Evolutionary conservation across 225 moss, liverwort and hornwort genomes (phyloP), one percentile per base, ranked within the genome.

Genomic region (Rhytidiadelphus loreus): DNA sequence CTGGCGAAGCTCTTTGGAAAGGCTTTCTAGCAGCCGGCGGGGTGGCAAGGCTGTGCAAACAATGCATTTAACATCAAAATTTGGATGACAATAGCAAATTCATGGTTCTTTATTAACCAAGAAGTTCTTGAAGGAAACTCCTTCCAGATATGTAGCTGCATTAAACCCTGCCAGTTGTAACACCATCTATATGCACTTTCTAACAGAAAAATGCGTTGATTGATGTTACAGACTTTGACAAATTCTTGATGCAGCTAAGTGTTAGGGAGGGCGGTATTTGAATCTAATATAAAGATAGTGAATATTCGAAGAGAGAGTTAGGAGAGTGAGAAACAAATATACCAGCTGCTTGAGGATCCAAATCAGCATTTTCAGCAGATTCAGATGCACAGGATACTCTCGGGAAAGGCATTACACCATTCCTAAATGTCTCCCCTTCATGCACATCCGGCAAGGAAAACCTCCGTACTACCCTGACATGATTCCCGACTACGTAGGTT

Each of bases 341-440:
- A 93, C 93, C 92, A 77, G 93, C 93, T 62, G 93, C 89, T 93
- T 92, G 88, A 80, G 92, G 92, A 88, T 94, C 93, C 85, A 94
- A 91, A 88, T 94, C 91, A 41, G 93, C 91, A 72, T 92, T 87
- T 61, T 93, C 93, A 46, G 92, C 93, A 73, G 92, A 93, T 83
- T 91, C 88, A 63, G 91, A 83, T 73, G 94, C 94, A 89, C 91
- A 91, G 19, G 94, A 94, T 63, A 94, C 94, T 90, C 94, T 88
- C 74, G 94, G 94, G 62, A 94, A 93, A 55, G 94, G 90, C 83
- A 91, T 91, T 32, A 93, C 90, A 83, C 94, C 94, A 82, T 86
- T 89, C 30, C 86, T 35, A 23, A 81, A 87, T 25, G 83, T 59
- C 62, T 93, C 89, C 12, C 91, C 92, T 91, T 94, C 93, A 25